Conservation (phyloP, 148 eudicot species). For the Bassia scoparia region DNA sequence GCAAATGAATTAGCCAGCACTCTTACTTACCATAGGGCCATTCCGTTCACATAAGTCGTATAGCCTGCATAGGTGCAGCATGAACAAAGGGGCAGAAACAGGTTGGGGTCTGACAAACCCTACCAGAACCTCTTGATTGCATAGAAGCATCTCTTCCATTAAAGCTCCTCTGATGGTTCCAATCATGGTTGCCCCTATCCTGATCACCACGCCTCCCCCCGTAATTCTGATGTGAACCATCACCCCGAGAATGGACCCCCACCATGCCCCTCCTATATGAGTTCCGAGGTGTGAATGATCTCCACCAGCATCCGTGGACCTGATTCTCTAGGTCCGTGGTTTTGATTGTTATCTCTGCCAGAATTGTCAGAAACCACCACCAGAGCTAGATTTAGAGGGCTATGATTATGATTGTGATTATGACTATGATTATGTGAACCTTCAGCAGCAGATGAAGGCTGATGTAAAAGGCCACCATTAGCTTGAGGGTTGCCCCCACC, state of each 20-base stretch:
- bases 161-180: conserved; percentile 74
- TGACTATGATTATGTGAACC: conserved; percentile 19
- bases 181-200: conserved; percentile 63
- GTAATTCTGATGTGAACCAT: conserved; percentile 54
- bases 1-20: too few species aligned
- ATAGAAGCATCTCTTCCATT: conserved; percentile 53
- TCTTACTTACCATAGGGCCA: too few species aligned
- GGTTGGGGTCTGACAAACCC: too few species aligned
- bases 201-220: conserved; percentile 57
- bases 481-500: conserved; percentile 51
- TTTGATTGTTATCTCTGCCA: too few species aligned
- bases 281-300: too few species aligned
- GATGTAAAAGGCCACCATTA: conserved; percentile 62
- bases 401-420: conserved; percentile 10
- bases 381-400: conserved; percentile 40
- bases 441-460: conserved; percentile 37
- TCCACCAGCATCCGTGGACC: too few species aligned
- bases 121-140: conserved; percentile 47
- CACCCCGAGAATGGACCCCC: conserved; percentile 63
- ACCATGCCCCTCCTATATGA: too few species aligned
- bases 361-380: too few species aligned
- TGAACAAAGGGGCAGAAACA: too few species aligned
- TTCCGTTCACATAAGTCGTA: too few species aligned
- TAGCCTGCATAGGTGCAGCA: too few species aligned
- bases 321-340: too few species aligned